Evolutionary conservation across 495 filamentous ascomycete species (phyloP).

Genomic region (Penicillium cataractarum): DNA sequence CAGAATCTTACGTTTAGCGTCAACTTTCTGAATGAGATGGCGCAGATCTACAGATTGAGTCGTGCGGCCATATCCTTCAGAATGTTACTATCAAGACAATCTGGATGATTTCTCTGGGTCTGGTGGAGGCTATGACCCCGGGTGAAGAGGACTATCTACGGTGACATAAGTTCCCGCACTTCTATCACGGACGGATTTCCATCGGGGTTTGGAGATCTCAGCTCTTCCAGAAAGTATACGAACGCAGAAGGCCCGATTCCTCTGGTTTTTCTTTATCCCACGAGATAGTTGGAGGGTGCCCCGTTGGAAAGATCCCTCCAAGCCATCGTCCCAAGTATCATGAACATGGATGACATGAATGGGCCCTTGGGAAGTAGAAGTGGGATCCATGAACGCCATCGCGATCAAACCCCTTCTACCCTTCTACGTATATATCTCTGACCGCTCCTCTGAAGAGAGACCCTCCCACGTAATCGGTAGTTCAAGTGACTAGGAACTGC

Average conservation of each 20-base stretch:
- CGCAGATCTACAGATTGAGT: neutral
- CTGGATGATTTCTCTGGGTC: neutral
- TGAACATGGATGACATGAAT: neutral
- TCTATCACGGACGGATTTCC: neutral
- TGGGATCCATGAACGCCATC: neutral
- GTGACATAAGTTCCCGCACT: neutral
- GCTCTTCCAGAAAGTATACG: neutral
- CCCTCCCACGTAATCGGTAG: neutral
- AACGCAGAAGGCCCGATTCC: neutral
- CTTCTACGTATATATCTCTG: constrained; percentile 1
- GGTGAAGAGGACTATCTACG: neutral
- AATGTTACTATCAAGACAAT: neutral
- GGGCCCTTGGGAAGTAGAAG: neutral
- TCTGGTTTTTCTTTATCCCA: neutral
- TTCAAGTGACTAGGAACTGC: neutral
- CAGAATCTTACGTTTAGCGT: neutral
- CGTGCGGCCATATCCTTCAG: neutral
- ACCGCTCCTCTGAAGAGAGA: constrained; percentile 9
- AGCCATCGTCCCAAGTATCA: neutral
- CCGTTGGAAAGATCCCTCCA: neutral
- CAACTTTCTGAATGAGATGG: neutral
- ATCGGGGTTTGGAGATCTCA: neutral
- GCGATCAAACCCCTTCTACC: constrained; percentile 11
- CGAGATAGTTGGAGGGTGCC: neutral
- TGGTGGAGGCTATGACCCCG: neutral